Base-by-base conservation (phyloP, 805 yeast genomes). In the Cyberlindnera amylophila region DNA sequence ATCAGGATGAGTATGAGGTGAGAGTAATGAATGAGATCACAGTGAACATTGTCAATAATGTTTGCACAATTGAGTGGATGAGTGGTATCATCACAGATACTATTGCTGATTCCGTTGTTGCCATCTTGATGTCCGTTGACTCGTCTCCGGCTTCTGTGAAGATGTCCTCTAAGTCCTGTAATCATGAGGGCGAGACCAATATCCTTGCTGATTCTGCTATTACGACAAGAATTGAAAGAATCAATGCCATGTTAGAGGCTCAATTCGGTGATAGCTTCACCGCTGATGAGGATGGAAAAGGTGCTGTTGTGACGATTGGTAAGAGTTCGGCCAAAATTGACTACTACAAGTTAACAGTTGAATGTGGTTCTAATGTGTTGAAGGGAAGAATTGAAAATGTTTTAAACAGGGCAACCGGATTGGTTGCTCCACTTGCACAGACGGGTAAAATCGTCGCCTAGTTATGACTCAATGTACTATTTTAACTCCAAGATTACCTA, bases 131-230 rank as follows among this genome's bases (percentile, higher is more conserved):
- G 64, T 86, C 96, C 34, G 93, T 91, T 32, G 99, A 93, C 60
- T 82, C 96, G 0, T 81, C 96, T 0, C 96, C 96, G 10, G 95
- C 96, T 2, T 87, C 97, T 6, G 96, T 93, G 23, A 93, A 91
- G 59, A 63, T 88, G 50, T 80, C 96, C 12, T 80, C 95, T 6
- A 73, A 74, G 41, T 50, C 70, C 2, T 81, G 84, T 50, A 47
- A 57, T 1, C 84, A 80, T 58, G 58, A 51, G 5, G 70, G 65
- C 45, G 33, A 41, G 6, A 30, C 31, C 30, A 48, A 54, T 8
- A 39, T 49, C 5, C 61, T 67, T 53, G 57, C 65, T 2, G 67
- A 69, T 32, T 62, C 62, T n/a, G 46, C 64, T 12, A 51, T 62
- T 10, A 46, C 53, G 14, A 66, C 66, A 1, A 68, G 82, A 49